phyloP scores from a whole-genome alignment of 257 asterid species.

The Pogostemon cablin region DNA sequence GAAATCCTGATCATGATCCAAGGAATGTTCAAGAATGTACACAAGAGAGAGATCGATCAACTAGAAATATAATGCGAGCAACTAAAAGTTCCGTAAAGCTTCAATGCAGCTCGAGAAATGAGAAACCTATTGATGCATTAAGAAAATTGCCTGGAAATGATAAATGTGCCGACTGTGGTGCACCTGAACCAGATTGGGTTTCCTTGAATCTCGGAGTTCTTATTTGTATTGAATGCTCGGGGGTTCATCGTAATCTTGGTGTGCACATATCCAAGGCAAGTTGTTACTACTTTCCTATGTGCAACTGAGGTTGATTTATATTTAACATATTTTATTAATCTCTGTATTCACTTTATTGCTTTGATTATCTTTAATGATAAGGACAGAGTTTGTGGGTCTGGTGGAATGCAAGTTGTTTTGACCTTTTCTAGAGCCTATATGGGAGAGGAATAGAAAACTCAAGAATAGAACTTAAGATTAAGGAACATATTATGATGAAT shows the following conservation, averaged over 20 bases:
- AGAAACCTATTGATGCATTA: slow-evolving; percentile 68
- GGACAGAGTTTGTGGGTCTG: not conserved
- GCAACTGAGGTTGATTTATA: slow-evolving; percentile 20
- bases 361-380: not conserved
- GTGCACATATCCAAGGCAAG: slow-evolving; percentile 94
- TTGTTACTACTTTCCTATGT: slow-evolving; percentile 26
- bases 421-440: not conserved
- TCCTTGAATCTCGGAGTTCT: slow-evolving; percentile 89
- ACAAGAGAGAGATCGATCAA: slow-evolving; percentile 49
- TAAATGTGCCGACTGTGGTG: slow-evolving; percentile 96
- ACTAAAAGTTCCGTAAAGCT: slow-evolving; percentile 61
- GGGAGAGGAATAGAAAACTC: not conserved
- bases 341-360: not conserved
- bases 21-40: slow-evolving; percentile 45
- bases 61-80: slow-evolving; percentile 57
- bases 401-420: not conserved
- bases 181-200: slow-evolving; percentile 96
- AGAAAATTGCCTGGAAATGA: slow-evolving; percentile 81
- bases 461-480: not conserved
- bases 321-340: not conserved
- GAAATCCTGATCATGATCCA: slow-evolving; percentile 55
- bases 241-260: slow-evolving; percentile 93
- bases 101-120: slow-evolving; percentile 46
- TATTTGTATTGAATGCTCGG: slow-evolving; percentile 90
- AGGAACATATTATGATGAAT: not conserved